phyloP scores from a whole-genome alignment of 2,329 filamentous ascomycete species.

The Penicillium aurantiogriseum region DNA sequence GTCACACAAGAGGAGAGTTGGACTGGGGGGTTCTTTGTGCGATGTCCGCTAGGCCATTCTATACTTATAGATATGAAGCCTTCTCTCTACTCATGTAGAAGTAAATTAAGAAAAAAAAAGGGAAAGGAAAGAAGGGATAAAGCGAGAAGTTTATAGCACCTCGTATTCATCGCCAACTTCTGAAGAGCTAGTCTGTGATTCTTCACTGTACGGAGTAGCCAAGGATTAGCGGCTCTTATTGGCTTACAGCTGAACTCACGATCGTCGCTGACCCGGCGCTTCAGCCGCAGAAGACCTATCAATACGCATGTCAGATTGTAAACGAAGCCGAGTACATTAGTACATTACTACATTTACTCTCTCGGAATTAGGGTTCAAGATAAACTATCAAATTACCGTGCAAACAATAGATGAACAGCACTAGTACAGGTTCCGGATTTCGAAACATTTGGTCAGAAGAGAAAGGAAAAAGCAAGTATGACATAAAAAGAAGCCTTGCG shows the following conservation, averaged over 20 bases:
- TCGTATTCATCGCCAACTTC: not conserved
- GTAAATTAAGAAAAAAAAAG: not conserved
- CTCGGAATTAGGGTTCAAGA: not conserved
- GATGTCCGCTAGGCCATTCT: not conserved
- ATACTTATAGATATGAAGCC: not conserved
- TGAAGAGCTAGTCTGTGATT: not conserved
- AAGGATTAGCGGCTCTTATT: slow-evolving; percentile 5
- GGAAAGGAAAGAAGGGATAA: not conserved
- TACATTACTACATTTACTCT: not conserved
- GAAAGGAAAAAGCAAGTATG: slow-evolving; percentile 6
- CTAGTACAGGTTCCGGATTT: slow-evolving; percentile 4
- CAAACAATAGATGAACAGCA: slow-evolving; percentile 5
- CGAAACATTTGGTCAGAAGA: slow-evolving; percentile 7
- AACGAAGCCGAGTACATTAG: not conserved
- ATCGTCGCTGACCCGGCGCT: slow-evolving; percentile 1
- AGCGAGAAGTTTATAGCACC: not conserved
- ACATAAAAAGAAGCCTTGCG: slow-evolving; percentile 14
- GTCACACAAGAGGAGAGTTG: not conserved
- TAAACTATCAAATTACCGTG: slow-evolving; percentile 2
- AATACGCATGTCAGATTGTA: not conserved
- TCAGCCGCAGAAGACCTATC: not conserved
- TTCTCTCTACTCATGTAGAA: not conserved
- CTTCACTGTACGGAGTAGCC: not conserved
- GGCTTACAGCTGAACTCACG: not conserved
- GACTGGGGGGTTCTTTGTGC: not conserved